Percentiles rank a stretch among this genome's conserved stretches.
These are phyloP conservation scores for Chrysoporthe puriensis DNA, from an alignment of 2,329 filamentous ascomycete species.

Conservation along the genomic window DNA sequence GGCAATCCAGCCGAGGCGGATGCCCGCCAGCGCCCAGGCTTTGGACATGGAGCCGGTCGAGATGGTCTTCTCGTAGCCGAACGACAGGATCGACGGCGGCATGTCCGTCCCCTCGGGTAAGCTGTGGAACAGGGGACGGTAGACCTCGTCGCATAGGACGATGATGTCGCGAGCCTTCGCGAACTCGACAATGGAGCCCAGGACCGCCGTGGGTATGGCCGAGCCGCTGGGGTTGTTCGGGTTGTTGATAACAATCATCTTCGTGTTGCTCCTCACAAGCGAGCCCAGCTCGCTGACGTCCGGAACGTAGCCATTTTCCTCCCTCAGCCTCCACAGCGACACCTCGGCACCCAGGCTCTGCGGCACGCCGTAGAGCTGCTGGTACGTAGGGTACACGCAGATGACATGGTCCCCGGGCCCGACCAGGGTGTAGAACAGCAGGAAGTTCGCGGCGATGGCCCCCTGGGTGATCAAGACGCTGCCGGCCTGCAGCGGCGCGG, in stretches of 20 bases:
- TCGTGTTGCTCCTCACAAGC: conserved; percentile 71
- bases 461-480: conserved; percentile 78
- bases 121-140: conserved; percentile 79
- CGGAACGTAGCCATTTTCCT: conserved; percentile 67
- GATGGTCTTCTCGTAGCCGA: conserved; percentile 73
- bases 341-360: conserved; percentile 76
- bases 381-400: conserved; percentile 85
- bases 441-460: conserved; percentile 82
- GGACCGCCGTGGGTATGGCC: conserved; percentile 63
- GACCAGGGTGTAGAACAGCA: conserved; percentile 74
- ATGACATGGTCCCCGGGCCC: conserved; percentile 80
- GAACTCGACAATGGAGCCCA: conserved; percentile 65
- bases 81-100: conserved; percentile 69
- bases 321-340: conserved; percentile 72
- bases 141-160: conserved; percentile 80
- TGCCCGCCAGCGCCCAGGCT: conserved; percentile 80
- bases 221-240: conserved; percentile 84
- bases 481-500: conserved; percentile 50
- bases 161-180: conserved; percentile 66
- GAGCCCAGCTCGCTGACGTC: conserved; percentile 67
- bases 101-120: conserved; percentile 52
- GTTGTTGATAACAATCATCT: conserved; percentile 67
- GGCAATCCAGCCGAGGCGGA: conserved; percentile 83
- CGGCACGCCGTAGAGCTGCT: conserved; percentile 80
- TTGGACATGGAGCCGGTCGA: conserved; percentile 84